Evolutionary conservation across 495 filamentous ascomycete species (phyloP), one percentile per base, ranked within the genome.

Genomic region (Podospora didyma): DNA sequence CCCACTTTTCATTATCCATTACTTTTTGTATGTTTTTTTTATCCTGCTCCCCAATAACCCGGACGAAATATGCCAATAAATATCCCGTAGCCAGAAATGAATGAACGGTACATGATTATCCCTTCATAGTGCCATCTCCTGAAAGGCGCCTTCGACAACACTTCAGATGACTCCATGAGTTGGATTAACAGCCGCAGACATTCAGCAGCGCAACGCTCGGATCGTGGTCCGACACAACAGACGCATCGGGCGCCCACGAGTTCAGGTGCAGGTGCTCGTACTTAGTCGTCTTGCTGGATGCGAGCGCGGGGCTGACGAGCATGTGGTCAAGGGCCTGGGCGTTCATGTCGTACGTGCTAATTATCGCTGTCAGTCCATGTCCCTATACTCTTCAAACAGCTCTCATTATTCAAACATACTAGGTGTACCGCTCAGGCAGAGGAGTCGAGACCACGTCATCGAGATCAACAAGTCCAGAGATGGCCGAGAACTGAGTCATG

Each of bases 221-320:
- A 58, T 87, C 85, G 63, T 87, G 84, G 62, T 86, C 83, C 31
- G 75, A 80, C 23, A 73, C 73, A 58, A 66, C 58, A 3, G 74
- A 77, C n/a, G 64, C 71, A 10, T 59, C 62, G 7, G 68, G 57
- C 19, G 73, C 71, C 84, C 85, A 87, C 3, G 82, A 77, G 60
- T 85, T 86, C 12, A 84, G 69, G 69, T 86, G 84, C 42, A 86
- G 58, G 66, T 86, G 84, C 71, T 87, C 79, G 62, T 79, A 80
- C 66, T 65, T 56, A 21, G 62, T 66, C 42, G 57, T 46, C 49
- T 52, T 60, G 28, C 39, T 42, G 19, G 39, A 49, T 2, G 60
- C 62, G 39, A 79, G 50, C 46, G 56, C 60, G 16, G 71, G 62
- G 49, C 79, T 83, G 28, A 86, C 74, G 58, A 76, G 83, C 69